Evolutionary conservation across 2,329 filamentous ascomycete genomes (phyloP), one percentile per base, ranked within the genome.

Genomic region (Fusarium sp.): DNA sequence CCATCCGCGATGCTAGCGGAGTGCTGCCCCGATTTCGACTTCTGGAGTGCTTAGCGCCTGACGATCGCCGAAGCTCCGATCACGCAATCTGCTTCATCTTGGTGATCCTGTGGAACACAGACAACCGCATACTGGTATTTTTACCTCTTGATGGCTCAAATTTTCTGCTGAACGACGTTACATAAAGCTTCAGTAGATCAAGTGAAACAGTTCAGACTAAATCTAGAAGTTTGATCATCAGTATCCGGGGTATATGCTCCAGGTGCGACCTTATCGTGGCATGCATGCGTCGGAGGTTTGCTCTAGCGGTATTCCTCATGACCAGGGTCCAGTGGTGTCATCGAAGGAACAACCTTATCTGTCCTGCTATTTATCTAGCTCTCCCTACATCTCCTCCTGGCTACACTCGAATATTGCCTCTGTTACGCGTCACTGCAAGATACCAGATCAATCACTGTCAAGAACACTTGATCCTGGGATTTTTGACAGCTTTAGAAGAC

Each of bases 311-410:
- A 58, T 58, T 58, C 27, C 55, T 58, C 55, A 58, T 58, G 36
- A 6, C 55, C 34, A 27, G 55, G 55, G 44, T 58, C 16, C 27
- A 51, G 44, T 58, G 55, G 44, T 58, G 55, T 58, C 31, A 58
- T 51, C 37, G 34, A 23, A 27, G 27, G 13, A 51, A 51, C 55
- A 15, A 50, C 23, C 31, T 16, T 41, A 41, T 60, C 36, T 34
- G 8, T 5, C 10, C 18, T 23, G 31, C 34, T 51, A 51, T 51
- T 37, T 51, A 51, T 31, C 36, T 31, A 51, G 18, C 34, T n/a
- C 48, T 11, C 5, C 11, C 34, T 28, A 23, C 18, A 23, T 23
- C 18, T 23, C 18, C 18, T 23, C 18, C 18, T 23, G 18, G 18
- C 18, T 23, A 23, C 18, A 23, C 18, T 23, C 18, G 18, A 23